These are phyloP conservation scores for Starmerella apis DNA, from an alignment of 805 yeast genomes.

Conservation along the genomic window DNA sequence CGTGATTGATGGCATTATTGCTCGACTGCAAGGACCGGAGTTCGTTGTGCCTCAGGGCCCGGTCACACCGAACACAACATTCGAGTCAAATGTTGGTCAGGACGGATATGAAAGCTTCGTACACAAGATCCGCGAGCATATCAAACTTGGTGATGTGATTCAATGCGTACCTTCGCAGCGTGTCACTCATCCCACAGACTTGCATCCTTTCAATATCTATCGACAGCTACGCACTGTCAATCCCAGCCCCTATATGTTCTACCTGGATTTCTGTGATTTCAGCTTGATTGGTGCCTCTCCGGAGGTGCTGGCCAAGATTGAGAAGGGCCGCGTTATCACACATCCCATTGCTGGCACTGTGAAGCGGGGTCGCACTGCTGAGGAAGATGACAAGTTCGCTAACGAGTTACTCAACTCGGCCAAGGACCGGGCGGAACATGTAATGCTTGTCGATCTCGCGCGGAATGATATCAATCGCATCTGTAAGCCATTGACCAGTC, in stretches of 20 bases:
- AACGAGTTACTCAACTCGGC: conserved; percentile 57
- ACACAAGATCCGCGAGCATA: conserved; percentile 60
- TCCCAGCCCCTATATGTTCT: conserved; percentile 95
- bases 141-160: conserved; percentile 82
- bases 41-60: conserved; percentile 61
- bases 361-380: conserved; percentile 75
- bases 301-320: conserved; percentile 78
- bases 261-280: conserved; percentile 70
- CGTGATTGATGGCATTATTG: conserved; percentile 42
- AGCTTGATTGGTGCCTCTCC: conserved; percentile 98
- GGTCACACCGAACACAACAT: conserved; percentile 55
- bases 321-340: conserved; percentile 68
- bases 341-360: conserved; percentile 99
- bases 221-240: conserved; percentile 90
- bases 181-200: conserved; percentile 84
- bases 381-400: conserved; percentile 84
- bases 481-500: conserved; percentile 76
- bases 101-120: conserved; percentile 88
- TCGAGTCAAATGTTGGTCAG: conserved; percentile 83
- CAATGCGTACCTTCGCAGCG: conserved; percentile 98
- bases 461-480: conserved; percentile 91
- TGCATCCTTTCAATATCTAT: conserved; percentile 94
- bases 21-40: conserved; percentile 31
- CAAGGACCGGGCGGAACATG: conserved; percentile 96
- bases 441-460: conserved; percentile 96